These are phyloP conservation scores for Pichia nanzhaoensis DNA, from an alignment of 805 yeast species.

Conservation along the genomic window DNA sequence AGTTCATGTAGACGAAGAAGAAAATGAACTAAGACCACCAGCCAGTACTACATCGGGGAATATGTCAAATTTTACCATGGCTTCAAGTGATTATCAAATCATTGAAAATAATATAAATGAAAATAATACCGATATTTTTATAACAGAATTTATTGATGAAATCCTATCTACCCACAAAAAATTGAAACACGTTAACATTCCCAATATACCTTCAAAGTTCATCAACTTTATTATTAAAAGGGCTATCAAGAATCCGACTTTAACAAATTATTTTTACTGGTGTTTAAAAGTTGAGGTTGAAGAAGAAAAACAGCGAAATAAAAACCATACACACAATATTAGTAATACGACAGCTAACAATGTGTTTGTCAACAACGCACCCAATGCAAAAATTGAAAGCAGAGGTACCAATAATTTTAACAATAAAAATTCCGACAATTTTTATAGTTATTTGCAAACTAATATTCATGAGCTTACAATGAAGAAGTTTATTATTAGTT, in stretches of 20 bases:
- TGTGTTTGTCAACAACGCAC: not conserved
- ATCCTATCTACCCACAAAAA: conserved; percentile 13
- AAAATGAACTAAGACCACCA: conserved; percentile 3
- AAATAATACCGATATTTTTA: conserved; percentile 16
- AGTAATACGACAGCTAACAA: not conserved
- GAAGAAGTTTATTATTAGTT: conserved; percentile 24
- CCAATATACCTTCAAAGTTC: conserved; percentile 45
- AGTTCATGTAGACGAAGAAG: conserved; percentile 14
- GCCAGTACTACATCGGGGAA: conserved; percentile 6
- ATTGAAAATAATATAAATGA: conserved; percentile 21
- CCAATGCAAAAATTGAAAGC: not conserved
- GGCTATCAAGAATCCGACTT: conserved; percentile 53
- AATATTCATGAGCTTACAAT: conserved; percentile 24
- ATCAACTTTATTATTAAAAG: conserved; percentile 71
- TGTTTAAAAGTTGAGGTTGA: conserved; percentile 81
- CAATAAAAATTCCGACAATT: not conserved
- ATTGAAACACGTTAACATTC: conserved; percentile 12
- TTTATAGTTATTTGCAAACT: not conserved
- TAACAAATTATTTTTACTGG: conserved; percentile 90
- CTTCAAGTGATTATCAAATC: conserved; percentile 30
- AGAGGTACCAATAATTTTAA: not conserved
- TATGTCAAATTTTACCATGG: conserved; percentile 23
- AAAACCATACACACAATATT: not conserved
- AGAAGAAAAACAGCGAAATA: conserved; percentile 39
- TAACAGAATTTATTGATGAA: conserved; percentile 22